A percentile compares a stretch with the other conserved stretches of the same genome.
Evolutionary conservation across 805 yeast species (phyloP).

Genomic region (Kuraishia ogatae): DNA sequence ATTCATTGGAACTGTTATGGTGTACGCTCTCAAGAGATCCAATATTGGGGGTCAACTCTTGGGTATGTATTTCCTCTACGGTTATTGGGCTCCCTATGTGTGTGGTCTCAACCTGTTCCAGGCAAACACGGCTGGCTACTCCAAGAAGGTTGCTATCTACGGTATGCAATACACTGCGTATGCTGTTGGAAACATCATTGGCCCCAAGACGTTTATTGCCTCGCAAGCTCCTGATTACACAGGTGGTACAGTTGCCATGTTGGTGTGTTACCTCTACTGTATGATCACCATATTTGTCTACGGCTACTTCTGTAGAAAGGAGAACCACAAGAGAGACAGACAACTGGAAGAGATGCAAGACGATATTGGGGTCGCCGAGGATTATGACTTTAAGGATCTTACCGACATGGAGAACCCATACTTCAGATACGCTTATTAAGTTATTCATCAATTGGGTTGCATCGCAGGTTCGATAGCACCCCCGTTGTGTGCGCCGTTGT

Average conservation of each 20-base stretch:
- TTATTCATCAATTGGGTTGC: not conserved
- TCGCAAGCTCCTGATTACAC: slow-evolving; percentile 50
- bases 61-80: slow-evolving; percentile 17
- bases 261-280: slow-evolving; percentile 18
- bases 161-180: slow-evolving; percentile 56
- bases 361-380: slow-evolving; percentile 18
- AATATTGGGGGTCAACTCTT: slow-evolving; percentile 13
- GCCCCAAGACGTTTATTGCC: slow-evolving; percentile 62
- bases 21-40: slow-evolving; percentile 9
- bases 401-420: slow-evolving; percentile 44
- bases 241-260: slow-evolving; percentile 41
- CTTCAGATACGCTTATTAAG: slow-evolving; percentile 34
- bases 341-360: slow-evolving; percentile 10
- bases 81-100: slow-evolving; percentile 18
- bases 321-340: slow-evolving; percentile 13
- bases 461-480: too few species aligned
- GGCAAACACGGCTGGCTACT: slow-evolving; percentile 61
- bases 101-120: slow-evolving; percentile 23
- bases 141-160: slow-evolving; percentile 58
- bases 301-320: slow-evolving; percentile 15
- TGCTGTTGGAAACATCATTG: slow-evolving; percentile 60
- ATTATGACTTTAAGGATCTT: slow-evolving; percentile 41
- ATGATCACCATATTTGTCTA: slow-evolving; percentile 17
- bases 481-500: too few species aligned
- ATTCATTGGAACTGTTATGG: not conserved